Percentiles rank a stretch among this genome's conserved stretches.
phyloP scores from a whole-genome alignment of 208 protist species.

The Crithidia thermophila region DNA sequence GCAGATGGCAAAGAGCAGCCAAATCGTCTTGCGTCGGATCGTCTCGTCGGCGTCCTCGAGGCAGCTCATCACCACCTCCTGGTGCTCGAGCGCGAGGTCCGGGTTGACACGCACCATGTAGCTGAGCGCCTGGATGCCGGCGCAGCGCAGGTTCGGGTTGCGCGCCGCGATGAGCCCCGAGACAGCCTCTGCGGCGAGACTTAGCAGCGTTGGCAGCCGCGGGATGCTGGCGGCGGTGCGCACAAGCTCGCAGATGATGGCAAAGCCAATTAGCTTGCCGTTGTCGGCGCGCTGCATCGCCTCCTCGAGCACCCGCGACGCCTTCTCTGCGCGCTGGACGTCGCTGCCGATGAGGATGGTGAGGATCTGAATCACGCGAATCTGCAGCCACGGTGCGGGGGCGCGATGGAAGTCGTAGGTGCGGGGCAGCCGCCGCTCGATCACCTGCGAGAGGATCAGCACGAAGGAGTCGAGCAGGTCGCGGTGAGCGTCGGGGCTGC shows the following conservation, averaged over 20 bases:
- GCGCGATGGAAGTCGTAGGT: slow-evolving; percentile 97
- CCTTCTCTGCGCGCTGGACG: slow-evolving; percentile 35
- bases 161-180: slow-evolving; percentile 74
- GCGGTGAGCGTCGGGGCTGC: slow-evolving; percentile 50
- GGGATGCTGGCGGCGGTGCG: slow-evolving; percentile 90
- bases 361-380: slow-evolving; percentile 91
- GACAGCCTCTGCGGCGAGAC: slow-evolving; percentile 72
- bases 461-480: slow-evolving; percentile 92
- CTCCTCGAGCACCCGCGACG: slow-evolving; percentile 83
- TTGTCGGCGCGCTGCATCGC: slow-evolving; percentile 90
- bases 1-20: slow-evolving; percentile 95
- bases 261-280: slow-evolving; percentile 90
- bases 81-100: slow-evolving; percentile 87
- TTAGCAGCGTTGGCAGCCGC: slow-evolving; percentile 83
- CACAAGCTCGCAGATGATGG: slow-evolving; percentile 89
- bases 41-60: slow-evolving; percentile 95
- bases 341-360: slow-evolving; percentile 42
- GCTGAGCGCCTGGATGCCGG: slow-evolving; percentile 94
- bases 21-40: slow-evolving; percentile 93
- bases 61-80: slow-evolving; percentile 94
- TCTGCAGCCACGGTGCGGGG: slow-evolving; percentile 98
- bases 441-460: slow-evolving; percentile 94
- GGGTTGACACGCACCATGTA: slow-evolving; percentile 91
- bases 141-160: slow-evolving; percentile 95
- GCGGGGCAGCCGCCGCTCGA: slow-evolving; percentile 88